These are phyloP conservation scores for Tetraselmis chui DNA, from an alignment of 139 green algal genomes.

Conservation along the genomic window DNA sequence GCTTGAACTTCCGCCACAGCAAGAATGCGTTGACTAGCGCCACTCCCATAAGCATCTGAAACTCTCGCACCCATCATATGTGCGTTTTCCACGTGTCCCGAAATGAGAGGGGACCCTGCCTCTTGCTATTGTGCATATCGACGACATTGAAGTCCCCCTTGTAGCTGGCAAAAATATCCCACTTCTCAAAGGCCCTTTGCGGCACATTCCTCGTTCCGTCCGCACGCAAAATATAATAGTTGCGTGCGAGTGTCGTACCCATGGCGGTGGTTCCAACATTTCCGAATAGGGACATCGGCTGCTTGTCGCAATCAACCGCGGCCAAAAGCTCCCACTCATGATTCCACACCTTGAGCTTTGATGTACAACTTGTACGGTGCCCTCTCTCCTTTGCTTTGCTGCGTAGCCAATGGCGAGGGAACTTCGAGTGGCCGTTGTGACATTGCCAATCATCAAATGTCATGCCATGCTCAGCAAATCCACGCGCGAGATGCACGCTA, in stretches of 20 bases:
- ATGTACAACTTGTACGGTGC: background rate
- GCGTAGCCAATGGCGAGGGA: background rate
- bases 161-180: background rate
- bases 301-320: background rate
- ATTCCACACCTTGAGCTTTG: background rate
- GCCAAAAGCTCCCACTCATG: background rate
- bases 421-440: background rate
- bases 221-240: background rate
- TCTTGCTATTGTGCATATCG: background rate
- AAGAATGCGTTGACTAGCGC: background rate
- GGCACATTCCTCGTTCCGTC: background rate
- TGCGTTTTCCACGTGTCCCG: background rate
- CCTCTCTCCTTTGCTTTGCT: background rate
- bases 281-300: background rate
- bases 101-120: background rate
- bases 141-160: background rate
- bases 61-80: background rate
- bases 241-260: background rate
- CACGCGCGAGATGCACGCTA: background rate
- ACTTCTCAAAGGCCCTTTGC: background rate
- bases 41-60: background rate
- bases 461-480: background rate
- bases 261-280: background rate
- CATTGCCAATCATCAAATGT: background rate
- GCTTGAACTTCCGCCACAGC: background rate